These are phyloP conservation scores for Candida fluviatilis DNA, from an alignment of 805 yeast genomes.

Conservation along the genomic window DNA sequence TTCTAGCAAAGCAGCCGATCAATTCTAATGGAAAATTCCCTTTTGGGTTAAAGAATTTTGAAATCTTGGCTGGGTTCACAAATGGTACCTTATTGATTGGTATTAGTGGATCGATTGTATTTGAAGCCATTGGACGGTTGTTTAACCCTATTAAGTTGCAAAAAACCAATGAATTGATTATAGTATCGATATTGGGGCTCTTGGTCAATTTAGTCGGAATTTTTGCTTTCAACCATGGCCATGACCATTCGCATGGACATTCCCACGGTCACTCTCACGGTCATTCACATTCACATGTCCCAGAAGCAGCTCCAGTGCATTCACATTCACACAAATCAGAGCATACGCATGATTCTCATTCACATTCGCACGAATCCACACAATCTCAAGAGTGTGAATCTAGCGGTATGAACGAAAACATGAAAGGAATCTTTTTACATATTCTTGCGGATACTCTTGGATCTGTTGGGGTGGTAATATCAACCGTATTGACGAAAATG, in stretches of 20 bases:
- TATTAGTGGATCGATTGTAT: slow-evolving; percentile 81
- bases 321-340: slow-evolving; percentile 7
- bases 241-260: slow-evolving; percentile 34
- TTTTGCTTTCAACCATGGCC: slow-evolving; percentile 90
- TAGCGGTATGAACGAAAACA: slow-evolving; percentile 50
- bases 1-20: slow-evolving; percentile 37
- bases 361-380: slow-evolving; percentile 2
- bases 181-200: slow-evolving; percentile 82
- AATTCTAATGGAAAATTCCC: slow-evolving; percentile 69
- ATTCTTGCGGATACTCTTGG: slow-evolving; percentile 95
- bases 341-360: slow-evolving; percentile 8
- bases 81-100: slow-evolving; percentile 87
- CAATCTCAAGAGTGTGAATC: slow-evolving; percentile 3
- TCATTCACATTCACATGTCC: slow-evolving; percentile 32
- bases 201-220: slow-evolving; percentile 89
- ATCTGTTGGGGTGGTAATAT: slow-evolving; percentile 92
- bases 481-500: slow-evolving; percentile 71
- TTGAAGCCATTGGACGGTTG: slow-evolving; percentile 82
- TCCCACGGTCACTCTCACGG: slow-evolving; percentile 44
- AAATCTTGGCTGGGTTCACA: slow-evolving; percentile 91
- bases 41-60: slow-evolving; percentile 80
- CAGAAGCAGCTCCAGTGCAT: slow-evolving; percentile 21
- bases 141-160: slow-evolving; percentile 72
- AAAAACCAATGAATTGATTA: slow-evolving; percentile 75
- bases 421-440: slow-evolving; percentile 93